Evolutionary conservation across 2,329 filamentous ascomycete genomes (phyloP), one percentile per base, ranked within the genome.

Genomic region (Xylaria hypoxylon): DNA sequence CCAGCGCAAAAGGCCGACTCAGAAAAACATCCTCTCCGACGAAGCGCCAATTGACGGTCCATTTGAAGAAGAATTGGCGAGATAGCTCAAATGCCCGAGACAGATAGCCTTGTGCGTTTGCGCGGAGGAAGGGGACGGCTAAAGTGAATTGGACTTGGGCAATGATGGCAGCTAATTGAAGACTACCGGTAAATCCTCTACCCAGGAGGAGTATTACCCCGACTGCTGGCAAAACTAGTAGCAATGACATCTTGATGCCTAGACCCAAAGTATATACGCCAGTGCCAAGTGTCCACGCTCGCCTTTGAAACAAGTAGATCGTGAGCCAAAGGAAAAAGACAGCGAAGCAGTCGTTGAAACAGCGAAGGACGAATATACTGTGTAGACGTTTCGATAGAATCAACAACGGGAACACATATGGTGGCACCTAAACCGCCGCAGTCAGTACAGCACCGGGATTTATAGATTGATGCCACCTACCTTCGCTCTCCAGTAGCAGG

Each of bases 21-120:
- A 96, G 85, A 74, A 99, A 99, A 0, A 82, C 79, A 6, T 92
- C 87, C 79, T 97, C 94, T 17, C 92, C 90, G n/a, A 97, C 81
- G 77, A 98, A 98, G 60, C 94, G 89, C 96, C 96, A 99, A 79
- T 99, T 99, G 72, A 99, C 96, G 0, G 96, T 99, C 96, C 96
- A 99, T 80, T 95, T 94, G 84, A 95, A 98, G 74, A 97, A 85
- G 81, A 99, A 99, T 73, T 93, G 89, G 61, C 96, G 87, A 52
- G 92, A 94, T 65, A 99, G 86, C 81, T 99, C 94, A 77, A 99
- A 99, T 0, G 96, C 94, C 69, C 92, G 86, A 52, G 87, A 86
- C 19, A 96, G 77, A 77, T 99, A 99, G 31, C 90, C 92, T 65
- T 80, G 79, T 22, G 89, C 80, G 72, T 93, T 91, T 45, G 81